Conservation (phyloP, 805 yeast genomes). For the Pichia nanzhaoensis region DNA sequence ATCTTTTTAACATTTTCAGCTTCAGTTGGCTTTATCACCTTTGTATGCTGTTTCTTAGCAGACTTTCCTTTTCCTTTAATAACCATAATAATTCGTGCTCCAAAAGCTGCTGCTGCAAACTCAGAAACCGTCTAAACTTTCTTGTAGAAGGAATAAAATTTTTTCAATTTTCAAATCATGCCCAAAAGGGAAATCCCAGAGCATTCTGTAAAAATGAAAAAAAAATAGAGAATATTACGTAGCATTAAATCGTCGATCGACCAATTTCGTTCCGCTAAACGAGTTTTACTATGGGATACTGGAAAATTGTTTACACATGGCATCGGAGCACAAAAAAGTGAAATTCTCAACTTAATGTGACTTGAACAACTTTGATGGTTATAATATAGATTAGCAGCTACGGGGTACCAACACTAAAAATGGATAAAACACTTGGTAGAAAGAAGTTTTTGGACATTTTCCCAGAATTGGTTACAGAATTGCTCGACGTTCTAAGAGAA, state of each 20-base stretch:
- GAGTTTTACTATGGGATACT: no score
- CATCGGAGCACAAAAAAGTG: no score
- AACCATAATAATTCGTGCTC: slow-evolving; percentile 1
- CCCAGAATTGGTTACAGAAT: slow-evolving; percentile 72
- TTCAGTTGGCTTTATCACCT: slow-evolving; percentile 39
- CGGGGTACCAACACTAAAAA: slow-evolving; percentile 3
- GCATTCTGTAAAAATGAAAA: no score
- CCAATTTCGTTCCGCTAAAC: neutral
- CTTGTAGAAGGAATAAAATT: slow-evolving; percentile 31
- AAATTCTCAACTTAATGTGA: no score
- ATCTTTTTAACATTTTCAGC: slow-evolving; percentile 6
- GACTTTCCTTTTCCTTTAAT: slow-evolving; percentile 5
- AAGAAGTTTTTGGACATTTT: slow-evolving; percentile 59
- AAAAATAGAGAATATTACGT: no score
- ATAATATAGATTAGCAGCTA: no score
- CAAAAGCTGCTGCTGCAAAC: no score
- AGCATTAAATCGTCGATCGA: neutral
- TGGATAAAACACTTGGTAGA: slow-evolving; percentile 38
- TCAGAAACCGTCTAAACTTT: slow-evolving; percentile 32
- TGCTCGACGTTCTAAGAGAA: slow-evolving; percentile 49
- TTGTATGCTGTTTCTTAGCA: slow-evolving; percentile 38
- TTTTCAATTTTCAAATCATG: neutral
- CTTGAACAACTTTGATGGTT: no score
- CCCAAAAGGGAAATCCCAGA: slow-evolving; percentile 5
- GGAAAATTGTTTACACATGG: no score